phyloP scores from a whole-genome alignment of 768 basidiomycete species.

The Leccinum obscurum region DNA sequence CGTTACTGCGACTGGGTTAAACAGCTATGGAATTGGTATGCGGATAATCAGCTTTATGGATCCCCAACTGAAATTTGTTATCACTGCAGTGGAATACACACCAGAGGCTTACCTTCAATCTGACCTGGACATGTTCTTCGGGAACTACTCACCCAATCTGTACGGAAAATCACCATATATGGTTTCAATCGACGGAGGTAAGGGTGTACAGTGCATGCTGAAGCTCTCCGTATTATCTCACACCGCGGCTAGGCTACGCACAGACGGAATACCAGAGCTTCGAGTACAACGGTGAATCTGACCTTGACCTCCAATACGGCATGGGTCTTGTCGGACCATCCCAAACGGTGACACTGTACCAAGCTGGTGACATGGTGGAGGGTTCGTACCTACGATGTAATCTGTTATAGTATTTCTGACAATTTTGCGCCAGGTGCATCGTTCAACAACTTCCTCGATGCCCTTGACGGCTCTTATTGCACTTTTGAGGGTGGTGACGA shows the following conservation, averaged over 20 bases:
- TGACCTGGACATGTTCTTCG: slow-evolving; percentile 33
- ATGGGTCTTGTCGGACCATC: slow-evolving; percentile 28
- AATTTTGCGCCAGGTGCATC: slow-evolving; percentile 14
- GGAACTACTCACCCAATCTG: slow-evolving; percentile 24
- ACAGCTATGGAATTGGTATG: slow-evolving; percentile 18
- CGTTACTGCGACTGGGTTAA: slow-evolving; percentile 12
- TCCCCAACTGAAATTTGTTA: neutral
- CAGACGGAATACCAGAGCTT: slow-evolving; percentile 9
- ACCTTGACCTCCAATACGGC: slow-evolving; percentile 34
- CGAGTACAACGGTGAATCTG: slow-evolving; percentile 31
- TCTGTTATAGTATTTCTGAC: neutral
- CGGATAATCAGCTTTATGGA: no score
- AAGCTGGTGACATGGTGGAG: slow-evolving; percentile 30
- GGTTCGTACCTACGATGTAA: slow-evolving; percentile 10
- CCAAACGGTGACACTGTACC: slow-evolving; percentile 21
- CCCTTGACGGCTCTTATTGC: slow-evolving; percentile 36
- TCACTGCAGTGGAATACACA: slow-evolving; percentile 32
- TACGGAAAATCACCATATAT: slow-evolving; percentile 29
- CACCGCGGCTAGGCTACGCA: slow-evolving; percentile 1
- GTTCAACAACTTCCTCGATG: slow-evolving; percentile 38
- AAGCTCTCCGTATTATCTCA: neutral
- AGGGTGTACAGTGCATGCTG: neutral
- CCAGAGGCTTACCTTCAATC: slow-evolving; percentile 32
- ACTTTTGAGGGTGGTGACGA: slow-evolving; percentile 38
- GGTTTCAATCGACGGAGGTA: slow-evolving; percentile 36